Percentiles rank a stretch among this genome's conserved stretches.
Conservation (phyloP, 2,329 filamentous ascomycete genomes). For the Penicillium sp. region DNA sequence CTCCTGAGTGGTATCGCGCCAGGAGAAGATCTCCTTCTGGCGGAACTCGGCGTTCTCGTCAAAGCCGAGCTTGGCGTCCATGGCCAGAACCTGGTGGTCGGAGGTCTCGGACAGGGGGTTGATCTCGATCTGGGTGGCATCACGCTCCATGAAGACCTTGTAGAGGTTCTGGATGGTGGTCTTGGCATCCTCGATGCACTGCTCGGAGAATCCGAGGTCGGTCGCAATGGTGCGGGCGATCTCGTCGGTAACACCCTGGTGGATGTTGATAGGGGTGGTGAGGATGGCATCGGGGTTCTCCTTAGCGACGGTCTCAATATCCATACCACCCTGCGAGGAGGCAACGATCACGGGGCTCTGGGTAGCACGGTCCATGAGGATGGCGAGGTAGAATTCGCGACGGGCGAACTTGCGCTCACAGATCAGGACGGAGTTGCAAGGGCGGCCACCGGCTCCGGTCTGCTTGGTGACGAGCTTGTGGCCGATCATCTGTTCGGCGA, state of each 20-base stretch:
- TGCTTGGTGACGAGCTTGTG: conserved; percentile 99
- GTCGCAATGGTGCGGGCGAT: conserved; percentile 87
- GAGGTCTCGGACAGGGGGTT: conserved; percentile 98
- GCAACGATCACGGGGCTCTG: conserved; percentile 96
- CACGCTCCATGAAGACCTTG: conserved; percentile 97
- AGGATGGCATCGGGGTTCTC: conserved; percentile 95
- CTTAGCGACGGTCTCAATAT: conserved; percentile 98
- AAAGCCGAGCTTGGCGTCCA: conserved; percentile 99
- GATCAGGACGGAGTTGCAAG: conserved; percentile 98
- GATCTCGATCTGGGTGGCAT: conserved; percentile 99
- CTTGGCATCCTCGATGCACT: conserved; percentile 94
- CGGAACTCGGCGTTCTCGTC: conserved; percentile 99
- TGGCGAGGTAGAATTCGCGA: conserved; percentile 97
- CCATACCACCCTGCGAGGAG: conserved; percentile 98
- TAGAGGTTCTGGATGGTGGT: conserved; percentile 98
- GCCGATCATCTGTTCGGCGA: conserved; percentile 98
- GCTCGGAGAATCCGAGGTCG: conserved; percentile 95
- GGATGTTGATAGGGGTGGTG: conserved; percentile 92
- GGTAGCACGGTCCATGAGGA: conserved; percentile 94
- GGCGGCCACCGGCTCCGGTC: conserved; percentile 88
- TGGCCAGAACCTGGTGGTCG: conserved; percentile 96
- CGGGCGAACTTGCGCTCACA: conserved; percentile 99
- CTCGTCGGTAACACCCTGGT: conserved; percentile 92
- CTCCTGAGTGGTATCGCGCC: conserved; percentile 94
- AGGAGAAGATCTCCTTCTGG: conserved; percentile 93